phyloP scores from a whole-genome alignment of 306 rosid species.

The Calophaca sinica region DNA sequence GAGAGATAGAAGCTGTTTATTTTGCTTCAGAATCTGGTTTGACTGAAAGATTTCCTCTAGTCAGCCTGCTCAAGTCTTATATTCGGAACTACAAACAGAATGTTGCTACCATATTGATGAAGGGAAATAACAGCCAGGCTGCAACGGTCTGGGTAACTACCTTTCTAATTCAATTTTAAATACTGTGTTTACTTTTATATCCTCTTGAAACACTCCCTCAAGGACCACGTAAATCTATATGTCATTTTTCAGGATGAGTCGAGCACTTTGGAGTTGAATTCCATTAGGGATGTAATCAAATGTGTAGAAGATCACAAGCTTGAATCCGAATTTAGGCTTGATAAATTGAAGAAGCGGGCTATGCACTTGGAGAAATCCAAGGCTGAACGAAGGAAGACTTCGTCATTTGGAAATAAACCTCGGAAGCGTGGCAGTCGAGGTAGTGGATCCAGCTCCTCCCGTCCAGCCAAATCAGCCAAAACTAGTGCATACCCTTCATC shows the following conservation, averaged over 20 bases:
- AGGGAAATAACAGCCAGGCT: constrained; percentile 66
- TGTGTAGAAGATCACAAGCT: constrained; percentile 91
- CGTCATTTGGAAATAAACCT: constrained; percentile 51
- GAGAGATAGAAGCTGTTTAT: constrained; percentile 84
- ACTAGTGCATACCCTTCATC: constrained; percentile 58
- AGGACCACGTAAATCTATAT: constrained; percentile 27
- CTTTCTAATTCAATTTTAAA: constrained; percentile 19
- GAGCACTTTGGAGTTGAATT: constrained; percentile 64
- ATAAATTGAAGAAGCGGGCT: constrained; percentile 62
- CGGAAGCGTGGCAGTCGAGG: constrained; percentile 58
- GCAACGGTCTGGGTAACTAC: constrained; percentile 57
- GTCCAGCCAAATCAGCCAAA: constrained; percentile 69
- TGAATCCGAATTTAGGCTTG: constrained; percentile 71
- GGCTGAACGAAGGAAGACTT: constrained; percentile 71
- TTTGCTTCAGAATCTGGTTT: constrained; percentile 87
- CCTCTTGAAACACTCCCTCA: constrained; percentile 13
- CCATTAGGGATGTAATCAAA: constrained; percentile 68
- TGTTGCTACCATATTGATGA: constrained; percentile 49
- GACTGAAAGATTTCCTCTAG: constrained; percentile 71
- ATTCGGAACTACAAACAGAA: constrained; percentile 65
- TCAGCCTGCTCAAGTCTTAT: constrained; percentile 67
- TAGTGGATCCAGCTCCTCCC: constrained; percentile 56
- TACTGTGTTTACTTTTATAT: constrained; percentile 9
- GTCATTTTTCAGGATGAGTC: constrained; percentile 70
- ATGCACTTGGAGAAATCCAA: constrained; percentile 63